Percentiles rank a stretch among this genome's conserved stretches.
Conservation (phyloP, 768 basidiomycete species). For the Plicaturopsis crispa region DNA sequence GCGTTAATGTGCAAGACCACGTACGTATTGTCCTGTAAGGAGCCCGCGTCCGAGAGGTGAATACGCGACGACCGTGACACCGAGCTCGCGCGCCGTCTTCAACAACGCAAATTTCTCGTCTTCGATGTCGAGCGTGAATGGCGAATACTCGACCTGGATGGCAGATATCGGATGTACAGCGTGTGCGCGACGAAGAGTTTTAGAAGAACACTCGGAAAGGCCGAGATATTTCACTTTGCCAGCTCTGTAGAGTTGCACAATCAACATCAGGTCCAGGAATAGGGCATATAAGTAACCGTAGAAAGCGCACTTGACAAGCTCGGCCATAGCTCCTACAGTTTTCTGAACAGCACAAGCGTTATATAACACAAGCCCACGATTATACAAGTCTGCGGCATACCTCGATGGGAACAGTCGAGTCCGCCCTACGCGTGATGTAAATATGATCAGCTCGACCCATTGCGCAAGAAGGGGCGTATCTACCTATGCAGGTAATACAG, state of each 20-base stretch:
- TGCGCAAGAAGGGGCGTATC: neutral
- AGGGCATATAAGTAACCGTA: conserved; percentile 11
- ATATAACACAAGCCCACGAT: neutral
- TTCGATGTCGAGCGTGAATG: conserved; percentile 37
- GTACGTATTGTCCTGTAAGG: conserved; percentile 35
- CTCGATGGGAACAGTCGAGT: conserved; percentile 22
- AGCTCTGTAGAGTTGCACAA: conserved; percentile 23
- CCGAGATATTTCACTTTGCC: conserved; percentile 43
- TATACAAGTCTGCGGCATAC: neutral
- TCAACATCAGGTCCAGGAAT: neutral
- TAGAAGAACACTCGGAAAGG: conserved; percentile 38
- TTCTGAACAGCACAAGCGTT: conserved; percentile 10
- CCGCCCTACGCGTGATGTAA: conserved; percentile 5
- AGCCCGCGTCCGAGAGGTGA: conserved; percentile 43
- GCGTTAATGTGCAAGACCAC: conserved; percentile 8
- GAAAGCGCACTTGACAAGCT: conserved; percentile 26
- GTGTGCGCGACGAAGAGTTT: conserved; percentile 39
- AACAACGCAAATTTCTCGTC: conserved; percentile 29
- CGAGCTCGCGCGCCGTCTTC: conserved; percentile 32
- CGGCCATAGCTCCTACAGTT: conserved; percentile 26
- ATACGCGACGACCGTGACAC: conserved; percentile 38
- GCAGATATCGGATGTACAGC: conserved; percentile 38
- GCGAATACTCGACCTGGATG: conserved; percentile 36
- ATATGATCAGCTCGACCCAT: neutral
- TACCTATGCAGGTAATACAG: conserved; percentile 32